Percentiles rank a stretch among this genome's conserved stretches.
Evolutionary conservation across 192 early-diverging fungal genomes (phyloP).

Genomic region (Backusella tarrabulga): DNA sequence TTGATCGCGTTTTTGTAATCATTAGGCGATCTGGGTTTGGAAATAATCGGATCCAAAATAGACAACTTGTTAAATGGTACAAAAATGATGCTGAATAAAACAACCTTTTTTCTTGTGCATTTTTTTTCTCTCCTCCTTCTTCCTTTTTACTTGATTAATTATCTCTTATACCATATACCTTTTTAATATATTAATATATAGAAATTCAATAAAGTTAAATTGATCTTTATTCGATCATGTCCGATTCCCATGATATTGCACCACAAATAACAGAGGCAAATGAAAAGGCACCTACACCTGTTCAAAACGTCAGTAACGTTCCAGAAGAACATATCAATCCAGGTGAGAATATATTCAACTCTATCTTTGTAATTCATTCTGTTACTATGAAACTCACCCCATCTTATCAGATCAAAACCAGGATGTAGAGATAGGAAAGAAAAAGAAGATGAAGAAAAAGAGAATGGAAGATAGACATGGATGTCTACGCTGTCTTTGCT

Average conservation of each 20-base stretch:
- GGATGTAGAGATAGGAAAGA: neutral
- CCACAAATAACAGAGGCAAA: neutral
- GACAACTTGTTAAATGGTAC: neutral
- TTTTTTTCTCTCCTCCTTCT: neutral
- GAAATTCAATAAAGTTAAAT: neutral
- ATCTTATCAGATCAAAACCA: neutral
- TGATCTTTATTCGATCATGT: neutral
- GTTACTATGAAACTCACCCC: no score
- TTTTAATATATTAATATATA: no score
- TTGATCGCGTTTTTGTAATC: neutral
- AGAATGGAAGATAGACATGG: slow-evolving; percentile 19
- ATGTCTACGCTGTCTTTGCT: slow-evolving; percentile 29
- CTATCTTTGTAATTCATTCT: no score
- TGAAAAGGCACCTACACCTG: neutral
- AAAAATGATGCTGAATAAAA: no score
- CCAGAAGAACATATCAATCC: neutral
- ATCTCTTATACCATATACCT: neutral
- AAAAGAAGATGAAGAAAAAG: slow-evolving; percentile 5
- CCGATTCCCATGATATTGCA: neutral
- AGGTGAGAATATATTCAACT: neutral
- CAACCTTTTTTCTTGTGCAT: neutral
- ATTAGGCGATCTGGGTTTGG: neutral
- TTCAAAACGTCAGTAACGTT: neutral
- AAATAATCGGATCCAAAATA: neutral
- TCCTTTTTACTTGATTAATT: neutral